These are phyloP conservation scores for Codiaeum variegatum DNA, from an alignment of 441 rosid species.

Conservation along the genomic window DNA sequence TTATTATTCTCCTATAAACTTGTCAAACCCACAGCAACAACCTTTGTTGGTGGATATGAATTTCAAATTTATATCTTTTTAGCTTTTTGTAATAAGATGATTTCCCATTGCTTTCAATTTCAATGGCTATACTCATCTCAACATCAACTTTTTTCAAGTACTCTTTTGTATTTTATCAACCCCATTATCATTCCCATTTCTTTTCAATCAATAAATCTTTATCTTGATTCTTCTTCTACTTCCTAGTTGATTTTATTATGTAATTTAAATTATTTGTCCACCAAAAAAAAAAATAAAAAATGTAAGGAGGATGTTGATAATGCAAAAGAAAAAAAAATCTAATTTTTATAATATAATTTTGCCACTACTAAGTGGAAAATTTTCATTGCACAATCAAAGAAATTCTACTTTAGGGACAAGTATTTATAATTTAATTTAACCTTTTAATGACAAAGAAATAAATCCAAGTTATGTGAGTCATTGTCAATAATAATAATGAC, in stretches of 20 bases:
- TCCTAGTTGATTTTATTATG: conserved; percentile 21
- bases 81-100: conserved; percentile 18
- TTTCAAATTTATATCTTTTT: background rate
- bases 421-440: background rate
- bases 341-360: background rate
- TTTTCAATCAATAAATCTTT: conserved; percentile 26
- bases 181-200: conserved; percentile 32
- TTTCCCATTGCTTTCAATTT: conserved; percentile 40
- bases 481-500: conserved; percentile 17
- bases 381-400: conserved; percentile 21
- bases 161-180: conserved; percentile 33
- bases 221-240: conserved; percentile 31
- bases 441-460: conserved; percentile 17
- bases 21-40: conserved; percentile 33
- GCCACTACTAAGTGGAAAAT: conserved; percentile 28
- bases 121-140: conserved; percentile 41
- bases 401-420: background rate
- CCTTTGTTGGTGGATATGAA: conserved; percentile 41
- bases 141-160: conserved; percentile 30
- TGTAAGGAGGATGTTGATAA: conserved; percentile 22
- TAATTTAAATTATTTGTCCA: conserved; percentile 28
- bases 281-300: conserved; percentile 14
- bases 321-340: conserved; percentile 12
- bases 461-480: conserved; percentile 20
- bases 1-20: conserved; percentile 31